Conservation (phyloP, 495 filamentous ascomycete species). For the Aspergillus campestris region DNA sequence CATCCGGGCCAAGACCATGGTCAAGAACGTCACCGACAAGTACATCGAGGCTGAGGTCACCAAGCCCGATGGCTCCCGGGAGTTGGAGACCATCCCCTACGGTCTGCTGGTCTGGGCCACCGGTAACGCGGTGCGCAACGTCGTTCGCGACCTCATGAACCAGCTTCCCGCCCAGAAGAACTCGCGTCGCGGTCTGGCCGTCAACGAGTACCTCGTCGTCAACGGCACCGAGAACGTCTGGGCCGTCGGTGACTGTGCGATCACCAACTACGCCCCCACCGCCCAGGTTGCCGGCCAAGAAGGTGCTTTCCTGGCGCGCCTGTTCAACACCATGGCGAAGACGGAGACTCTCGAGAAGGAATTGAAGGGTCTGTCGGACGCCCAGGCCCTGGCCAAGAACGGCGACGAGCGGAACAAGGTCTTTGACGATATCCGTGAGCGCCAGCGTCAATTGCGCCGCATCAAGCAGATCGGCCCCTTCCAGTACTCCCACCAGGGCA, state of each 20-base stretch:
- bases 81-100: conserved; percentile 75
- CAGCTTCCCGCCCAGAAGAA: conserved; percentile 92
- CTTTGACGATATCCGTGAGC: conserved; percentile 66
- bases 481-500: conserved; percentile 96
- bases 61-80: conserved; percentile 79
- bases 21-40: conserved; percentile 94
- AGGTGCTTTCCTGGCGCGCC: conserved; percentile 85
- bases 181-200: conserved; percentile 86
- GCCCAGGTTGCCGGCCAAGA: conserved; percentile 96
- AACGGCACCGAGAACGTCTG: conserved; percentile 95
- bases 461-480: conserved; percentile 94
- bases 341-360: conserved; percentile 70
- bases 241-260: conserved; percentile 83
- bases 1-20: conserved; percentile 97
- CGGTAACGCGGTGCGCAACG: conserved; percentile 83
- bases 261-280: conserved; percentile 95
- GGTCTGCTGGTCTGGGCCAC: conserved; percentile 98
- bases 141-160: conserved; percentile 83
- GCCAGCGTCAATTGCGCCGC: conserved; percentile 76
- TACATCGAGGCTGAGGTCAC: conserved; percentile 85
- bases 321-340: conserved; percentile 98
- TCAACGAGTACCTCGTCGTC: conserved; percentile 98
- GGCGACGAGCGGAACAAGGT: conserved; percentile 46
- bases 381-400: conserved; percentile 54
- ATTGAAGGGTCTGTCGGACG: conserved; percentile 51